phyloP scores from a whole-genome alignment of 2,329 filamentous ascomycete species.

The Leptographium galeiforme region DNA sequence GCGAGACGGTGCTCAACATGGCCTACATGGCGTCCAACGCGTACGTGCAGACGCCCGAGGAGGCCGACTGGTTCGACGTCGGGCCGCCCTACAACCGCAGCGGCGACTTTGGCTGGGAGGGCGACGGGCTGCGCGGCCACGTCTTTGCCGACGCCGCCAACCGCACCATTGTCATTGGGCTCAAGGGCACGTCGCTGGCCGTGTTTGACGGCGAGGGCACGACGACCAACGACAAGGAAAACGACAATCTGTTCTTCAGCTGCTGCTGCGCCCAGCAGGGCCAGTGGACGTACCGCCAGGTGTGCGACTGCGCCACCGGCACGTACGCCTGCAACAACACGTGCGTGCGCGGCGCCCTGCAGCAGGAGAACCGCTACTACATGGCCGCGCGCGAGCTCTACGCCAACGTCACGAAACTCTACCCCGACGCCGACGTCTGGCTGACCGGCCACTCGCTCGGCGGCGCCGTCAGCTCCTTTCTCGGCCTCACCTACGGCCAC shows the following conservation, averaged over 20 bases:
- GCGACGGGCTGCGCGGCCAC: constrained; percentile 79
- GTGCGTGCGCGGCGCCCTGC: constrained; percentile 63
- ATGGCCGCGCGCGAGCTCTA: constrained; percentile 79
- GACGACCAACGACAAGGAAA: constrained; percentile 92
- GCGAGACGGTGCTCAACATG: constrained; percentile 68
- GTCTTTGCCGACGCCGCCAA: constrained; percentile 82
- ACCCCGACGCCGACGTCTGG: constrained; percentile 78
- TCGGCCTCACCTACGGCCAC: constrained; percentile 81
- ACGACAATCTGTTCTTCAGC: constrained; percentile 96
- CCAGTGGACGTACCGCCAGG: constrained; percentile 77
- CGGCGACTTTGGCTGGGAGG: constrained; percentile 83
- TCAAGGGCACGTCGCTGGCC: constrained; percentile 83
- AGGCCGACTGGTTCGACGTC: constrained; percentile 74
- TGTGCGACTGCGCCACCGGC: constrained; percentile 81
- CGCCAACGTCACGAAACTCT: constrained; percentile 79
- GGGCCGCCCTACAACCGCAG: constrained; percentile 71
- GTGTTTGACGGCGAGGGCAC: constrained; percentile 96
- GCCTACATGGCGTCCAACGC: constrained; percentile 84
- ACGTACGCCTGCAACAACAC: constrained; percentile 89
- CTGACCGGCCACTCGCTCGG: constrained; percentile 85
- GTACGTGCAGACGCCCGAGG: constrained; percentile 61
- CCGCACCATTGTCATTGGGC: constrained; percentile 73
- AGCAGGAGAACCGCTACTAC: constrained; percentile 82
- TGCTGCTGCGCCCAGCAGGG: constrained; percentile 95
- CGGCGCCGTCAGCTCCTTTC: constrained; percentile 73